Conservation (phyloP, 2,329 filamentous ascomycete species). For the Fusarium chlamydosporum region DNA sequence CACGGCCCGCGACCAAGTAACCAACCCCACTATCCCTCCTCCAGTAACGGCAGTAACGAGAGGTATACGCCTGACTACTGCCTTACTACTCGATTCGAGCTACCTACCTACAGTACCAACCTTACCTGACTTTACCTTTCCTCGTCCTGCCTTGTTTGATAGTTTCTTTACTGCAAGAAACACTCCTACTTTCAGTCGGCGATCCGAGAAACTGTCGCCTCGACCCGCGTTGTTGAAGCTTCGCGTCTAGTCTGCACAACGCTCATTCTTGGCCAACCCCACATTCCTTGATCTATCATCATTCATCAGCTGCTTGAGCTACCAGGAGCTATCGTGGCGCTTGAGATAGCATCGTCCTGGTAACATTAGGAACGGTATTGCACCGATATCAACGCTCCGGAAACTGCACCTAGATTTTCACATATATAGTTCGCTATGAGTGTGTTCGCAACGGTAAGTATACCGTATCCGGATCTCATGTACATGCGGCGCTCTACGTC, state of each 20-base stretch:
- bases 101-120: conserved; percentile 2
- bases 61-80: conserved; percentile 36
- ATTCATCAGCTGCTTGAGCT: conserved; percentile 24
- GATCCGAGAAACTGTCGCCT: not conserved
- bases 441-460: conserved; percentile 53
- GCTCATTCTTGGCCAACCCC: conserved; percentile 8
- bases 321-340: conserved; percentile 21
- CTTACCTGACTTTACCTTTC: conserved; percentile 9
- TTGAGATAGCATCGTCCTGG: conserved; percentile 42
- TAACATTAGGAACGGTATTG: conserved; percentile 4
- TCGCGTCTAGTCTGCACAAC: not conserved
- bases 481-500: not conserved
- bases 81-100: conserved; percentile 1
- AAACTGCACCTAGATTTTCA: too few relatives aligned
- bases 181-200: not conserved
- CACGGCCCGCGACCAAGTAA: conserved; percentile 33
- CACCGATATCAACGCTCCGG: not conserved
- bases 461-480: not conserved
- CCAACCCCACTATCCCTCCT: conserved; percentile 32
- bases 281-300: conserved; percentile 22
- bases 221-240: not conserved
- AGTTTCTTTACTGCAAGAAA: conserved; percentile 1
- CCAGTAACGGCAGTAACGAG: conserved; percentile 21
- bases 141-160: not conserved
- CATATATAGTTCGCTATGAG: conserved; percentile 12